Conservation (phyloP, 345 rosid genomes). For the Kandelia obovata region DNA sequence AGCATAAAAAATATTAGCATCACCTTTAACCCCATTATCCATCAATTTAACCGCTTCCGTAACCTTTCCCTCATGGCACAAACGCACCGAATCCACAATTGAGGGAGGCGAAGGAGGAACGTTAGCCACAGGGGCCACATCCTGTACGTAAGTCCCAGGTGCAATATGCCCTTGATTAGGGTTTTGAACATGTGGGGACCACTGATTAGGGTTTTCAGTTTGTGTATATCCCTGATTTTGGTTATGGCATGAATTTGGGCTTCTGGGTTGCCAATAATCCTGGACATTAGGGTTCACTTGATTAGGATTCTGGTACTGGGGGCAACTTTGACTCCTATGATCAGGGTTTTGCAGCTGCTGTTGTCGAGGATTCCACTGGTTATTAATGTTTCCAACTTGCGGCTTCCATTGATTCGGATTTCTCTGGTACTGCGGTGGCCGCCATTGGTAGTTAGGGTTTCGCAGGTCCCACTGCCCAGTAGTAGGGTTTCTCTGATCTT, state of each 20-base stretch:
- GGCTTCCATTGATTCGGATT: slow-evolving; percentile 33
- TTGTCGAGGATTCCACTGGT: slow-evolving; percentile 27
- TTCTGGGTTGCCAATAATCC: slow-evolving; percentile 28
- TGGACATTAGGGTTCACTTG: slow-evolving; percentile 17
- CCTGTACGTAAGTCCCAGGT: background rate
- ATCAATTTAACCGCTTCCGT: slow-evolving; percentile 62
- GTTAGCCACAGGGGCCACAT: background rate
- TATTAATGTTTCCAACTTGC: slow-evolving; percentile 13
- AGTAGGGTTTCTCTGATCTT: background rate
- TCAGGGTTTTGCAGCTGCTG: slow-evolving; percentile 3
- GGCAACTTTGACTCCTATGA: slow-evolving; percentile 16
- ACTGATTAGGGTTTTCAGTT: slow-evolving; percentile 24
- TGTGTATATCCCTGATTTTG: slow-evolving; percentile 36
- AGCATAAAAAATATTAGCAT: slow-evolving; percentile 42
- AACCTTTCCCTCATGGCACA: slow-evolving; percentile 50
- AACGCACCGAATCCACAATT: slow-evolving; percentile 37
- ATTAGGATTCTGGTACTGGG: slow-evolving; percentile 24
- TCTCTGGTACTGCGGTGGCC: background rate
- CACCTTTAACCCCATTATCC: slow-evolving; percentile 58
- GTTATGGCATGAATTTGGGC: slow-evolving; percentile 36
- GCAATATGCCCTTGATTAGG: slow-evolving; percentile 22
- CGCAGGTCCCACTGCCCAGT: too few species aligned
- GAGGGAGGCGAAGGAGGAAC: slow-evolving; percentile 5
- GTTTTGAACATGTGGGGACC: slow-evolving; percentile 21
- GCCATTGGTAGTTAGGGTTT: too few species aligned